These are phyloP conservation scores for Metschnikowia santaceciliae DNA, from an alignment of 805 yeast genomes.

Conservation along the genomic window DNA sequence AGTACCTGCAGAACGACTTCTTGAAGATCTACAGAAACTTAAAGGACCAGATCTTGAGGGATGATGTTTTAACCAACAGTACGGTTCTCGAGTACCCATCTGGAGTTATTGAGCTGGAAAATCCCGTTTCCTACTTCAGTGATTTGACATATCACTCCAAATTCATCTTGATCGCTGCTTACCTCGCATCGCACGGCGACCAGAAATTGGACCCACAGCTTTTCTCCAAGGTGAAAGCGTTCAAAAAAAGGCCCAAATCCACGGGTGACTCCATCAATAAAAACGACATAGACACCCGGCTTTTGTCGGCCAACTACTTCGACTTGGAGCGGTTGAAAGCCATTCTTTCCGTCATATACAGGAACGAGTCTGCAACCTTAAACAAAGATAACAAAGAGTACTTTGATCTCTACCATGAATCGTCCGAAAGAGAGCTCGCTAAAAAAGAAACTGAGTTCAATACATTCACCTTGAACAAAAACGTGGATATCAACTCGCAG, in stretches of 20 bases:
- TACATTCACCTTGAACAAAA: conserved; percentile 35
- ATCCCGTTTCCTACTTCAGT: conserved; percentile 20
- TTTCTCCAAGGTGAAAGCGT: conserved; percentile 56
- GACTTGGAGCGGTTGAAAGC: conserved; percentile 78
- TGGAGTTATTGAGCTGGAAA: conserved; percentile 15
- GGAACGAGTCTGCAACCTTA: conserved; percentile 32
- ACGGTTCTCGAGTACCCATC: conserved; percentile 25
- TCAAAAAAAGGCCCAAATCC: conserved; percentile 30
- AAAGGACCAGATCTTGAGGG: conserved; percentile 25
- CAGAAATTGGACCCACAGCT: conserved; percentile 63
- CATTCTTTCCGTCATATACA: conserved; percentile 67
- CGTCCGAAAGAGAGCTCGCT: conserved; percentile 33
- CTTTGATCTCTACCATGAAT: conserved; percentile 24
- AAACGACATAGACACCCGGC: conserved; percentile 52
- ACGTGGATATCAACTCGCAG: conserved; percentile 50
- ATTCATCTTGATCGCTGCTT: conserved; percentile 75
- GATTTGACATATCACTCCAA: conserved; percentile 62
- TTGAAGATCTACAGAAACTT: conserved; percentile 32
- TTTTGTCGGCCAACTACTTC: conserved; percentile 69
- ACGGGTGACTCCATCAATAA: conserved; percentile 23
- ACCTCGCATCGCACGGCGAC: conserved; percentile 74
- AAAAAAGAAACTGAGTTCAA: conserved; percentile 31
- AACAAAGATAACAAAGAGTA: conserved; percentile 22
- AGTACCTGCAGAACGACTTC: conserved; percentile 25
- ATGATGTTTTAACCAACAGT: conserved; percentile 30